These are phyloP conservation scores for Acer saccharum DNA, from an alignment of 345 rosid genomes.

Conservation along the genomic window DNA sequence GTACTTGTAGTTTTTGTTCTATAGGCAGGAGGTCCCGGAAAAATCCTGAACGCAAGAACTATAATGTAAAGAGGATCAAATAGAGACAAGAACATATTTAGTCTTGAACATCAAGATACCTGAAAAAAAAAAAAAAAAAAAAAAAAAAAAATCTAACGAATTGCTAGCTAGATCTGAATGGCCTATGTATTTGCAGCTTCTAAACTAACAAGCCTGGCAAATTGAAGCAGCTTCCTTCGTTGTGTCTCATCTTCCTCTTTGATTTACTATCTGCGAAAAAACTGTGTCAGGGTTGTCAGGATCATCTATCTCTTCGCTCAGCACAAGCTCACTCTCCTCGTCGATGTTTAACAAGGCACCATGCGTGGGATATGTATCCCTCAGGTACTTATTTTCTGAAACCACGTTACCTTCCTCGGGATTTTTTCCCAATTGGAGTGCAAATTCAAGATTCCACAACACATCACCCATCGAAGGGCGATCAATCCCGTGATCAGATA, in stretches of 20 bases:
- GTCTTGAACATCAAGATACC: background rate
- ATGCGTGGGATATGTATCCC: slow-evolving; percentile 16
- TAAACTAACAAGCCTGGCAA: background rate
- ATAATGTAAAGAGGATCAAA: background rate
- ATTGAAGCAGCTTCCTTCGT: background rate
- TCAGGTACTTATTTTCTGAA: slow-evolving; percentile 2
- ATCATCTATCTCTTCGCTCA: slow-evolving; percentile 22
- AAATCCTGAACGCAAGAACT: no score
- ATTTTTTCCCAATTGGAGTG: slow-evolving; percentile 59
- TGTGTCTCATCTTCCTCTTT: slow-evolving; percentile 39
- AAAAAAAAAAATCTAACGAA: background rate
- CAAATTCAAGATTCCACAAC: slow-evolving; percentile 74
- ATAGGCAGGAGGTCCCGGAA: no score
- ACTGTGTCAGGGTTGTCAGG: background rate
- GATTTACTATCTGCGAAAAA: slow-evolving; percentile 47
- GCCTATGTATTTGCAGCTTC: background rate
- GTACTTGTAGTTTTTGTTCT: no score
- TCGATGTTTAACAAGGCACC: slow-evolving; percentile 15
- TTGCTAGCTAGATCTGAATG: background rate
- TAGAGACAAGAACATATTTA: background rate
- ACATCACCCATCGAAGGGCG: slow-evolving; percentile 91
- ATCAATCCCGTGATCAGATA: slow-evolving; percentile 57
- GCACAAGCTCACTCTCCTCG: slow-evolving; percentile 18
- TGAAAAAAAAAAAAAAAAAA: background rate
- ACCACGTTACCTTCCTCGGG: slow-evolving; percentile 30